These are phyloP conservation scores for Scheffersomyces spartinae DNA, from an alignment of 805 yeast species.

Conservation along the genomic window DNA sequence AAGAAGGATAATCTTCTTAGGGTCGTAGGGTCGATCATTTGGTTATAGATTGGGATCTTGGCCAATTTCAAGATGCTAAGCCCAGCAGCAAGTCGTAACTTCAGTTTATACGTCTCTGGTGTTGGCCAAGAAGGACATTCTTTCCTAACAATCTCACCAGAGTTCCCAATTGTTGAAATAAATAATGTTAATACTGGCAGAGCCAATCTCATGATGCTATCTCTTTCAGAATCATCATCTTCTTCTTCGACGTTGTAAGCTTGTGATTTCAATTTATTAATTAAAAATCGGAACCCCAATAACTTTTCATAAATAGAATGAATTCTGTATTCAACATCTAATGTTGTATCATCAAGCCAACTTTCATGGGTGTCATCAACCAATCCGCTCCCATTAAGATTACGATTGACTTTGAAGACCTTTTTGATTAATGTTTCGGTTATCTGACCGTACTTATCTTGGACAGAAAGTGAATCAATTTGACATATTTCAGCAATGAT, in stretches of 20 bases:
- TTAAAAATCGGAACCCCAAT: constrained; percentile 41
- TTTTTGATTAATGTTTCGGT: constrained; percentile 51
- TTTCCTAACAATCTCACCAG: constrained; percentile 60
- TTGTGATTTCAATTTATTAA: constrained; percentile 41
- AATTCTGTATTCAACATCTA: constrained; percentile 16
- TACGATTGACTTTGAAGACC: no score
- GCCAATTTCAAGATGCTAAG: constrained; percentile 53
- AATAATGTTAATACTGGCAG: constrained; percentile 60
- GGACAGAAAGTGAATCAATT: constrained; percentile 36
- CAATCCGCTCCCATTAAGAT: constrained; percentile 13
- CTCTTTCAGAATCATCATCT: constrained; percentile 24
- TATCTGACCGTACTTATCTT: constrained; percentile 43
- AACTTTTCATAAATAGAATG: constrained; percentile 43
- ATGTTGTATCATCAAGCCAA: constrained; percentile 37
- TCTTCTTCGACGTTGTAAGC: constrained; percentile 18
- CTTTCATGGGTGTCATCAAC: constrained; percentile 11
- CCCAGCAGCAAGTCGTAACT: constrained; percentile 61
- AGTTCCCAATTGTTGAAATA: constrained; percentile 54
- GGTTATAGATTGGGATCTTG: constrained; percentile 37
- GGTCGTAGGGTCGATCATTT: constrained; percentile 39
- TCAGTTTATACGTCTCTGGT: constrained; percentile 48
- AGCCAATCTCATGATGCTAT: no score
- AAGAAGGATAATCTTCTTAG: constrained; percentile 43
- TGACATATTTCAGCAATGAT: constrained; percentile 48
- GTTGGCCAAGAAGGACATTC: constrained; percentile 41